Evolutionary conservation across 139 green algal species (phyloP).

Genomic region (Tetraselmis striata): DNA sequence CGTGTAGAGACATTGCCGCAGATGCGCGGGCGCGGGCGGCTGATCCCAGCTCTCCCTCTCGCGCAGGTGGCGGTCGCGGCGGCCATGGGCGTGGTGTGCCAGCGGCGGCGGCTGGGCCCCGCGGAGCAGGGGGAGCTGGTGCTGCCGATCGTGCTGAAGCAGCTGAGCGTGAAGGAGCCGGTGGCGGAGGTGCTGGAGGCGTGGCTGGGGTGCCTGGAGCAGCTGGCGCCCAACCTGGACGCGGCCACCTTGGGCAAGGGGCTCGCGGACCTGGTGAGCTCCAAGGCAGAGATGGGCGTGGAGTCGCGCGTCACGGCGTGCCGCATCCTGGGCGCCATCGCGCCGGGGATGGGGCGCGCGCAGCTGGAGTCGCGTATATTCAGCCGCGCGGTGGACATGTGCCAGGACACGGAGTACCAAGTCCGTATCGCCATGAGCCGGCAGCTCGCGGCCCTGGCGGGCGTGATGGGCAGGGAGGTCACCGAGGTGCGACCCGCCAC

Average conservation of each 20-base stretch:
- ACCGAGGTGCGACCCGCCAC: not conserved
- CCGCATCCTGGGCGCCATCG: not conserved
- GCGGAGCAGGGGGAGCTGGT: not conserved
- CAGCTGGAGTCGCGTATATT: not conserved
- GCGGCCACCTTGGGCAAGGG: not conserved
- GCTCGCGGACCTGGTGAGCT: not conserved
- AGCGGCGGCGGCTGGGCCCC: not conserved
- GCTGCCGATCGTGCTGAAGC: not conserved
- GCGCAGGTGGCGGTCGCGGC: not conserved
- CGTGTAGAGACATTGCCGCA: too few relatives aligned
- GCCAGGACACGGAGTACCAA: not conserved
- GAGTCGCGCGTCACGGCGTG: not conserved
- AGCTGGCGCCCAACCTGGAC: not conserved
- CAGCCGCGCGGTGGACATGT: not conserved
- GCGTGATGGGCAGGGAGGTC: not conserved
- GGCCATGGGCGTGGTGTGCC: not conserved
- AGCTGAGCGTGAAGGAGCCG: not conserved
- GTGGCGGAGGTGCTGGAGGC: not conserved
- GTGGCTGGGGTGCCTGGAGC: not conserved
- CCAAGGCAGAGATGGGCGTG: not conserved
- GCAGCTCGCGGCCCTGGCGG: not conserved
- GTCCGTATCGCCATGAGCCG: not conserved
- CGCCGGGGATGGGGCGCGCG: not conserved
- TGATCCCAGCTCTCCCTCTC: too few relatives aligned
- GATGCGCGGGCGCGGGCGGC: too few relatives aligned